Base-by-base conservation (phyloP, 805 yeast species). In the Yarrowia hollandica region DNA sequence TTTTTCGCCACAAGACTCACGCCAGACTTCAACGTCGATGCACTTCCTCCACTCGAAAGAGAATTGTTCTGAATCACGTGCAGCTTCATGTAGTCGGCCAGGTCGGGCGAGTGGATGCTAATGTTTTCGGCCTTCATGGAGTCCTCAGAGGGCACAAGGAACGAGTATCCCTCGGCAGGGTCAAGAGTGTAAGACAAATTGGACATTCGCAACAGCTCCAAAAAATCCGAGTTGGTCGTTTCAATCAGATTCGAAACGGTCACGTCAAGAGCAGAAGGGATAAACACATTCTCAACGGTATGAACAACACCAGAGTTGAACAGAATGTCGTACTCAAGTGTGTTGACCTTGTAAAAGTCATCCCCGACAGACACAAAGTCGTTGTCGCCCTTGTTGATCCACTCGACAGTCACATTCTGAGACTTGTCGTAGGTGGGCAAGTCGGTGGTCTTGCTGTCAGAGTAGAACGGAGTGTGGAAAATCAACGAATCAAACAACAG, bases 231-330 rank as follows among this genome's bases (percentile, higher is more conserved):
- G 28, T 83, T 77, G 18, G 78, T 79, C 1, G 87, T 76, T 3
- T 67, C 67, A 8, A 90, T 72, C 56, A 91, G 75, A 59, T 89
- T 85, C 3, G 61, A 46, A 10, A 85, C 69, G 0, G 83, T 66
- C 2, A 91, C 79, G 6, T 75, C 69, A 26, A 91, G 69, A 21
- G 73, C 70, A 0, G 72, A 69, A 0, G 97, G 96, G 14, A 88
- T 72, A 3, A 81, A 63, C 1, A 88, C 74, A 5, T 77, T 70
- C 33, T 78, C 73, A 11, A 87, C 74, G 1, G 91, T 83, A 68
- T 89, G 96, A 1, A 87, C 81, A 0, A 91, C 96, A 1, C 98
- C 98, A 68, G 87, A 86, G 63, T 81, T 83, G 68, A 88, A 91
- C 12, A 91, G 67, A 6, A 88, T 79, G 68, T 91, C 97, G 6